Evolutionary conservation across 2,329 filamentous ascomycete genomes (phyloP).

Genomic region (Ascochyta pisi): DNA sequence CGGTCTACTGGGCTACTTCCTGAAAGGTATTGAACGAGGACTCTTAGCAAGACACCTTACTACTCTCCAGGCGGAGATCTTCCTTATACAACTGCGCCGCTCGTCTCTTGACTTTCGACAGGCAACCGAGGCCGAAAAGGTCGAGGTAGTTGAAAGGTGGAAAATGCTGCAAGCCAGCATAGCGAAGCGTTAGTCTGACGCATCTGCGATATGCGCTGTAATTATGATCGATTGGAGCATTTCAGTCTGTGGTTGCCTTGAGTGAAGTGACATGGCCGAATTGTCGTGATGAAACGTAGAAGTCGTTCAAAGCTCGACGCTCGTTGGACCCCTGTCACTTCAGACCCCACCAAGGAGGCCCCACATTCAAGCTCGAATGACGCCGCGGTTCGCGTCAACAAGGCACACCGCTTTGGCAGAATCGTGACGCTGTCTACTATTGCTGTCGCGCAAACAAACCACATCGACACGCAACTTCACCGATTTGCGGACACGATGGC

Average conservation of each 20-base stretch:
- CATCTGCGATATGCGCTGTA: background rate
- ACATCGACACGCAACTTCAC: background rate
- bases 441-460: conserved; percentile 4
- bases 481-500: conserved; percentile 34
- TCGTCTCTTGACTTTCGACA: conserved; percentile 2
- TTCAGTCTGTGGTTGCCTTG: too few relatives aligned
- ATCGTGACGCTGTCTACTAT: conserved; percentile 14
- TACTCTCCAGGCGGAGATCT: conserved; percentile 20
- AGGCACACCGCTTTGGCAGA: conserved; percentile 17
- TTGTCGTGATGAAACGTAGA: too few relatives aligned
- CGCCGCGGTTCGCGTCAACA: conserved; percentile 1
- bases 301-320: too few relatives aligned
- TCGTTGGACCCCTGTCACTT: background rate
- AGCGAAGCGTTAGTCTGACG: background rate
- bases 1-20: conserved; percentile 19
- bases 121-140: conserved; percentile 4
- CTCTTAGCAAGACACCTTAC: conserved; percentile 17
- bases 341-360: conserved; percentile 5
- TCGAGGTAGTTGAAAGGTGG: conserved; percentile 12
- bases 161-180: conserved; percentile 2
- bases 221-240: too few relatives aligned
- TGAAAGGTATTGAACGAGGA: conserved; percentile 19
- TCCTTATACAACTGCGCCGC: conserved; percentile 19
- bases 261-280: too few relatives aligned
- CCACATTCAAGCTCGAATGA: conserved; percentile 3